Base-by-base conservation (phyloP, 2,329 filamentous ascomycete species). In the Fusarium foetens region DNA sequence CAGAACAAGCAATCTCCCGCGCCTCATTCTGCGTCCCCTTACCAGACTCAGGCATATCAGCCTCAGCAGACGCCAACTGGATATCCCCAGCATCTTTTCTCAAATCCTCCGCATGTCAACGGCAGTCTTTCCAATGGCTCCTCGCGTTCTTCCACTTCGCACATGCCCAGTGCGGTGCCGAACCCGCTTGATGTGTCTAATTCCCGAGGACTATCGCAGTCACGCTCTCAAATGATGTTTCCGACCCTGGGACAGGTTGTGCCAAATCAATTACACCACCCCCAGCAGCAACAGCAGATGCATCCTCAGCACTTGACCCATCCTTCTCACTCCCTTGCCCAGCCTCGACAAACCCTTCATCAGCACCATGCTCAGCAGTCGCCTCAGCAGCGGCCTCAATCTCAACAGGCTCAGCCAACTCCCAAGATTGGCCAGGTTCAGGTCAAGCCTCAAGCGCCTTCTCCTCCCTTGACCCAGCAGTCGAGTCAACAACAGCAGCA, bases 1-100 rank as follows among this genome's bases (percentile, higher is more conserved):
- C 83, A 84, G 72, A 88, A 85, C 77, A 89, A 89, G 78, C 85
- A 87, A 68, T 87, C 87, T 33, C 85, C 87, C 42, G 85, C 86
- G 27, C 84, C 87, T 70, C 87, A 88, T 71, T 83, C 87, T 75
- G 85, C 86, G 66, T 85, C 87, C 66, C 85, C 87, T 5, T 90
- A 89, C 76, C 87, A 88, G 78, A 77, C 84, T 58, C 85, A 87
- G 71, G 82, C 84, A 66, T 89, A 89, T 78, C 79, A 85, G 60
- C 81, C 87, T 54, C 87, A 89, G 76, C 86, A 87, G 74, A 82
- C 84, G 33, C 81, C 84, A 21, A 83, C 84, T 67, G 81, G 81
- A 65, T 89, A 88, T 70, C 79, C 86, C 25, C 86, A 87, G 72
- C 86, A 88, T 71, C 81, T 90, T 68, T 90, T 88, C 79, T 80